Evolutionary conservation across 805 yeast genomes (phyloP).

Genomic region (Lipomyces chichibuensis): DNA sequence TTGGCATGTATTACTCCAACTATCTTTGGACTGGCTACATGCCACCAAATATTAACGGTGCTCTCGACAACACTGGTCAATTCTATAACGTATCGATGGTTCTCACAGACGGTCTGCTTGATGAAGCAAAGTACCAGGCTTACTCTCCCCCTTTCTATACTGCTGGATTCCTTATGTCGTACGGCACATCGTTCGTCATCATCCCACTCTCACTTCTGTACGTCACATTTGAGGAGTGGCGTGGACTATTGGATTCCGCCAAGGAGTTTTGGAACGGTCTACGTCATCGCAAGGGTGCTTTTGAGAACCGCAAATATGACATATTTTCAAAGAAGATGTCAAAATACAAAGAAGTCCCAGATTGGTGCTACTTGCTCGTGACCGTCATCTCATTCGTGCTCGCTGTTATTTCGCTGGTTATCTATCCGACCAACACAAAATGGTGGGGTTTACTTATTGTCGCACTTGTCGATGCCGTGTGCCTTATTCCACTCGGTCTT

Average conservation of each 20-base stretch:
- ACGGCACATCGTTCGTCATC: conserved; percentile 64
- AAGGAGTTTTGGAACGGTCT: conserved; percentile 36
- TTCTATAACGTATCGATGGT: conserved; percentile 56
- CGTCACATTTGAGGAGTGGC: conserved; percentile 2
- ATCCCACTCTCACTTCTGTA: conserved; percentile 22
- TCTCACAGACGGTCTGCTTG: conserved; percentile 52
- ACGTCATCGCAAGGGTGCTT: conserved; percentile 2
- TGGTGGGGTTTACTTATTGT: conserved; percentile 59
- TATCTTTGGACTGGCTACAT: conserved; percentile 58
- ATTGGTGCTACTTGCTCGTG: conserved; percentile 60
- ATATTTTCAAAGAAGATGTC: conserved; percentile 62
- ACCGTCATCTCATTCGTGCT: conserved; percentile 53
- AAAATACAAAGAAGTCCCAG: conserved; percentile 63
- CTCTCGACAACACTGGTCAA: conserved; percentile 55
- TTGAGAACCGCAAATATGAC: conserved; percentile 39
- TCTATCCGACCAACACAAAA: conserved; percentile 51
- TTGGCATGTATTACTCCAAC: conserved; percentile 58
- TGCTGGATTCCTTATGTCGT: conserved; percentile 58
- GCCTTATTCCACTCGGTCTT: conserved; percentile 64
- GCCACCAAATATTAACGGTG: conserved; percentile 55
- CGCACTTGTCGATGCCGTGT: conserved; percentile 47
- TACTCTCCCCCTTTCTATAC: conserved; percentile 69
- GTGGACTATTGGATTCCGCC: conserved; percentile 4
- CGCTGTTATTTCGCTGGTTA: conserved; percentile 48
- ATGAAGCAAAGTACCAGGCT: conserved; percentile 52